Percentiles rank a stretch among this genome's conserved stretches.
phyloP scores from a whole-genome alignment of 768 basidiomycete genomes.

The Tephrocybe sp. region DNA sequence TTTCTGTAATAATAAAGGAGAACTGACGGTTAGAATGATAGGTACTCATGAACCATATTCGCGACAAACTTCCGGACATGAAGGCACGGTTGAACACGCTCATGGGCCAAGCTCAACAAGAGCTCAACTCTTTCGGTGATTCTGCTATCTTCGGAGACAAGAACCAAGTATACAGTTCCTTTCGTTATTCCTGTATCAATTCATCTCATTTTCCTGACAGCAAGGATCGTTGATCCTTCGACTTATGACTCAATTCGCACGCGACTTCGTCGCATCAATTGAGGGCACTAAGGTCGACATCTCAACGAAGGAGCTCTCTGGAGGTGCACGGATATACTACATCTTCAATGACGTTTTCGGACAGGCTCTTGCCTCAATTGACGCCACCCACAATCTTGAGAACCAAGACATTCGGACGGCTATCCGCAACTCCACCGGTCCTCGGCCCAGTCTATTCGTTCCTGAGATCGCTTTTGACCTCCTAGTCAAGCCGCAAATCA shows the following conservation, averaged over 20 bases:
- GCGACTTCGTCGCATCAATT: constrained; percentile 95
- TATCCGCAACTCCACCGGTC: constrained; percentile 97
- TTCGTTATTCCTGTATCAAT: background rate
- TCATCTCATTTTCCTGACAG: constrained; percentile 32
- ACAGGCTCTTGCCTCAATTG: constrained; percentile 83
- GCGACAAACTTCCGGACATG: constrained; percentile 99
- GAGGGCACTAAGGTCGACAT: constrained; percentile 96
- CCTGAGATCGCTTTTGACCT: constrained; percentile 97
- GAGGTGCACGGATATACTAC: constrained; percentile 97
- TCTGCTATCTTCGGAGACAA: constrained; percentile 88
- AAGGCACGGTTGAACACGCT: constrained; percentile 96
- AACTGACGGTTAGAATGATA: constrained; percentile 20
- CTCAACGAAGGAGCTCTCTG: constrained; percentile 97
- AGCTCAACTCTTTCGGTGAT: constrained; percentile 95
- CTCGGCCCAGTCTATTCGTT: constrained; percentile 92
- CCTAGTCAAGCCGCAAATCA: constrained; percentile 97
- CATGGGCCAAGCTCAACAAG: constrained; percentile 99
- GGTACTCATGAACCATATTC: constrained; percentile 96
- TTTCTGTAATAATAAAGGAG: background rate
- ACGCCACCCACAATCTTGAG: constrained; percentile 89
- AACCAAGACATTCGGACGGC: constrained; percentile 96
- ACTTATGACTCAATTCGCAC: constrained; percentile 98
- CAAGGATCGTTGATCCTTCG: constrained; percentile 90
- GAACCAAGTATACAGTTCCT: constrained; percentile 58
- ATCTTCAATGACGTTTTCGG: constrained; percentile 99